Evolutionary conservation across 306 rosid genomes (phyloP), one percentile per base, ranked within the genome.

Genomic region (Vicia faba): DNA sequence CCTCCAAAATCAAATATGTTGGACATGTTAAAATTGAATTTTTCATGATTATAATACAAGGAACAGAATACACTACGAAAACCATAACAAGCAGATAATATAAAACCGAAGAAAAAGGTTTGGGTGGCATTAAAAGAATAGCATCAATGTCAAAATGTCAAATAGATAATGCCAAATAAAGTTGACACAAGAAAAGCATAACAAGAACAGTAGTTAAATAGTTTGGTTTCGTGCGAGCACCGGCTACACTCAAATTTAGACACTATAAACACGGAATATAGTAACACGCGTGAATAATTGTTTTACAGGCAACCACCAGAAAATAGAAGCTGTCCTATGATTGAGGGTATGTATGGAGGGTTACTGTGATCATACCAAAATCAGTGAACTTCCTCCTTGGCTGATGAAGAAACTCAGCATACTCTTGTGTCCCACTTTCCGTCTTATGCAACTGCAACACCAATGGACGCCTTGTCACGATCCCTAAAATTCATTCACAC

Each of bases 331-430:
- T 64, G 40, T 49, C 63, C 8, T 26, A 59, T 9, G 33, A 58
- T 36, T 25, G 1, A 1, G 8, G 33, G 57, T 56, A 55, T 35
- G 3, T n/a, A 13, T 23, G 31, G 36, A 38, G 28, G 59, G 66
- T 57, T 12, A 46, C 49, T 1, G 53, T n/a, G n/a, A n/a, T 68
- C 88, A 5, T 70, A 93, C 99, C 26, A 25, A 93, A 93, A 70
- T 89, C 95, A 7, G 96, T 66, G 64, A 83, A 86, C 76, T 78
- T 86, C 76, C 90, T 88, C 83, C 89, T 86, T 3, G 90, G 84
- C 44, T 82, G 65, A 76, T 93, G 98, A 79, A 89, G 97, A 82
- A 93, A 93, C 84, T 93, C 97, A 0, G 98, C 98, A 72, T 93
- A 88, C 70, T 93, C 98, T 70, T 81, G 89, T 18, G 80, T 59